These are phyloP conservation scores for Amanita thiersii DNA, from an alignment of 768 basidiomycete genomes.

Conservation along the genomic window DNA sequence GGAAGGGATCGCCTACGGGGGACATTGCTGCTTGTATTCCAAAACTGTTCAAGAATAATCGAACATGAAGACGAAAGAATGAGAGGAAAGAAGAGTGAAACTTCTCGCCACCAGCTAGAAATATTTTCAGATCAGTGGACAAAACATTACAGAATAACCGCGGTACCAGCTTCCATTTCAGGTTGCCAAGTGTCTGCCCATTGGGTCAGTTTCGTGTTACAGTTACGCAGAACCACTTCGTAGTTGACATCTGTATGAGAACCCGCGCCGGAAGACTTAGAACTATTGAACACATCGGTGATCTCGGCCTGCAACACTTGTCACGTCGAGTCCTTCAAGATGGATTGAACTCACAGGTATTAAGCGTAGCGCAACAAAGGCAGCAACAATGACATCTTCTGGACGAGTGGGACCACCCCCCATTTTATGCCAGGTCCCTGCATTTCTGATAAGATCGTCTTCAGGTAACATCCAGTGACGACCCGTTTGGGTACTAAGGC, in stretches of 20 bases:
- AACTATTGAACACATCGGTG: conserved; percentile 61
- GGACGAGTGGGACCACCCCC: conserved; percentile 48
- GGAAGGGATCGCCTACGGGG: conserved; percentile 31
- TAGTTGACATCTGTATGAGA: conserved; percentile 61
- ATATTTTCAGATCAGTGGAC: conserved; percentile 11
- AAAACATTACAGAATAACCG: conserved; percentile 1
- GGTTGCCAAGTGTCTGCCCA: conserved; percentile 69
- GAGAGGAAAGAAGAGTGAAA: conserved; percentile 73
- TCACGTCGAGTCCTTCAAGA: background rate
- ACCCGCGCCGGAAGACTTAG: conserved; percentile 31
- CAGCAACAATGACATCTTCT: conserved; percentile 75
- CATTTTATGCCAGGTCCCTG: conserved; percentile 63
- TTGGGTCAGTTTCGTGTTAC: conserved; percentile 61
- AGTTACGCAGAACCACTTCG: conserved; percentile 62
- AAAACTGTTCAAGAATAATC: conserved; percentile 80
- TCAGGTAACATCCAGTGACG: conserved; percentile 86
- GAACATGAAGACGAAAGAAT: conserved; percentile 71
- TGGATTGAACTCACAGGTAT: conserved; percentile 52
- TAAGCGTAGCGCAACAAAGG: conserved; percentile 69
- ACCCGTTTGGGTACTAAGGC: conserved; percentile 80
- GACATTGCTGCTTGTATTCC: conserved; percentile 60
- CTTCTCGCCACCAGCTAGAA: conserved; percentile 56
- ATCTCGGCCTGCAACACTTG: conserved; percentile 53
- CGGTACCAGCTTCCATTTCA: conserved; percentile 63
- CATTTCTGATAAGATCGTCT: conserved; percentile 69